phyloP scores from a whole-genome alignment of 208 protist genomes.

The Novymonas esmeraldas region DNA sequence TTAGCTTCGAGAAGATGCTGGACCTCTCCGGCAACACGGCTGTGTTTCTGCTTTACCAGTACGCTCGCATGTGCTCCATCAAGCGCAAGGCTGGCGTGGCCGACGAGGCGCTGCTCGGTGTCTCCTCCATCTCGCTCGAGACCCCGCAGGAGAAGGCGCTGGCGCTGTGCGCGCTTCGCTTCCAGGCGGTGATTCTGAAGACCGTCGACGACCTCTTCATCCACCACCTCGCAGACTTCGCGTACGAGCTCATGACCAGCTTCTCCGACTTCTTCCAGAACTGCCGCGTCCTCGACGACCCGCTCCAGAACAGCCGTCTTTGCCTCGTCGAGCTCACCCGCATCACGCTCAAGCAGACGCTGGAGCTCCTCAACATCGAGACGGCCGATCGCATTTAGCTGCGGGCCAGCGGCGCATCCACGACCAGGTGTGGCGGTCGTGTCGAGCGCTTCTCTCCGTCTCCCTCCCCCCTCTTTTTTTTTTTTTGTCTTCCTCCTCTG shows the following conservation, averaged over 20 bases:
- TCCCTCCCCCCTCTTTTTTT: background rate
- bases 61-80: slow-evolving; percentile 96
- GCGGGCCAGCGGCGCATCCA: background rate
- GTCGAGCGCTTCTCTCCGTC: background rate
- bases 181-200: slow-evolving; percentile 89
- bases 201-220: slow-evolving; percentile 92
- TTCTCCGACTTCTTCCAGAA: slow-evolving; percentile 97
- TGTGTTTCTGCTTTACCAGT: slow-evolving; percentile 97
- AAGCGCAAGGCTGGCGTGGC: slow-evolving; percentile 84
- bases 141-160: slow-evolving; percentile 88
- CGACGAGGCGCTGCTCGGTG: slow-evolving; percentile 58
- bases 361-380: slow-evolving; percentile 95
- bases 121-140: slow-evolving; percentile 69
- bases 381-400: slow-evolving; percentile 80
- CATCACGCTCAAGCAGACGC: slow-evolving; percentile 87
- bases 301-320: slow-evolving; percentile 84
- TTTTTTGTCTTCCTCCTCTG: slow-evolving; percentile 5
- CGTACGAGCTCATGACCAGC: slow-evolving; percentile 92
- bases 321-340: slow-evolving; percentile 92
- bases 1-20: slow-evolving; percentile 97
- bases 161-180: slow-evolving; percentile 83
- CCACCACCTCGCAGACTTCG: slow-evolving; percentile 95
- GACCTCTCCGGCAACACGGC: slow-evolving; percentile 97
- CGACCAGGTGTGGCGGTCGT: background rate
- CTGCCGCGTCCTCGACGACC: slow-evolving; percentile 87